Evolutionary conservation across 371 early-diverging fungal species (phyloP).

Genomic region (Encephalitozoon intestinalis): DNA sequence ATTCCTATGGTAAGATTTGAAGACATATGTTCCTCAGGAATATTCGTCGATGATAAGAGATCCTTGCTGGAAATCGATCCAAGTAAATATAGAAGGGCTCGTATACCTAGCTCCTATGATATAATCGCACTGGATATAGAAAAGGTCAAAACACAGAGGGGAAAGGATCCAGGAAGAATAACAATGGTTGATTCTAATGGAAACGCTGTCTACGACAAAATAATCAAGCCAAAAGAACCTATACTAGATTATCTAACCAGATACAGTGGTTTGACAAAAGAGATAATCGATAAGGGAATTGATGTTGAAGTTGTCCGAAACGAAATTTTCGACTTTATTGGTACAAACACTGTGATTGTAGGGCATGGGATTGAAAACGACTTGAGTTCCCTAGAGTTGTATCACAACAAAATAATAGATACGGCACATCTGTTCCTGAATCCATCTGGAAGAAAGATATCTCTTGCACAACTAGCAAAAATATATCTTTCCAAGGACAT

Average conservation of each 20-base stretch:
- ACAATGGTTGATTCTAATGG: conserved; percentile 46
- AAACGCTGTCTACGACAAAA: conserved; percentile 54
- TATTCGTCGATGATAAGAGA: conserved; percentile 22
- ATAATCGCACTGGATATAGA: conserved; percentile 59
- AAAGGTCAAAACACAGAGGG: conserved; percentile 53
- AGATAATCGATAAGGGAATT: conserved; percentile 26
- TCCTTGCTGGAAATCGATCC: neutral
- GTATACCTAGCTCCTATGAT: conserved; percentile 1
- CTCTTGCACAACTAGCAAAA: conserved; percentile 43
- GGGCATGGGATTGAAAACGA: conserved; percentile 61
- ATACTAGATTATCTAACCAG: conserved; percentile 56
- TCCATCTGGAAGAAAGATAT: conserved; percentile 44
- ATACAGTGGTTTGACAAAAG: conserved; percentile 52
- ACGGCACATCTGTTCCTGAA: conserved; percentile 53
- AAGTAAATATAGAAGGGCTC: neutral
- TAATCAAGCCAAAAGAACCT: conserved; percentile 37
- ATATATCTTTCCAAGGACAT: conserved; percentile 47
- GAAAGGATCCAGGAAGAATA: conserved; percentile 53
- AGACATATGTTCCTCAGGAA: conserved; percentile 15
- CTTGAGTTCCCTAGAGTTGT: conserved; percentile 46
- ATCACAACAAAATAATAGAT: conserved; percentile 56
- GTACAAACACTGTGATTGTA: conserved; percentile 54
- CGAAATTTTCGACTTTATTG: conserved; percentile 49
- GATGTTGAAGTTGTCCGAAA: conserved; percentile 17
- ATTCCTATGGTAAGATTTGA: conserved; percentile 15